These are phyloP conservation scores for Leptographium galeiforme DNA, from an alignment of 2,329 filamentous ascomycete genomes.

Conservation along the genomic window DNA sequence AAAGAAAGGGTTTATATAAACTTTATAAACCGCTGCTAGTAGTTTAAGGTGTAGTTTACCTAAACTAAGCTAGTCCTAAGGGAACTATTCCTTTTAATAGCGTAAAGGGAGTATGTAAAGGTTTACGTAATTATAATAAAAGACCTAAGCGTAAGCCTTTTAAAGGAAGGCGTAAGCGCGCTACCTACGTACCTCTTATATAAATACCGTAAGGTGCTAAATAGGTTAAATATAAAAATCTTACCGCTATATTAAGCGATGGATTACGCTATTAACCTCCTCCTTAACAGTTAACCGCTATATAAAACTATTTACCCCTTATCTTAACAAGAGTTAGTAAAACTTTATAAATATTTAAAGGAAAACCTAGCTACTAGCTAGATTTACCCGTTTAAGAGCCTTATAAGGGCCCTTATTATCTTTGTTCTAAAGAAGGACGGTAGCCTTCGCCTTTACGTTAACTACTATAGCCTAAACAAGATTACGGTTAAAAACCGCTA, in stretches of 20 bases:
- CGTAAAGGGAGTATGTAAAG: too few relatives aligned
- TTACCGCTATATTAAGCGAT: not conserved
- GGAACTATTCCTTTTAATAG: too few relatives aligned
- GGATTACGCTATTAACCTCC: not conserved
- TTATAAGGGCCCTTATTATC: slow-evolving; percentile 1
- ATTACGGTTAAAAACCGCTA: not conserved
- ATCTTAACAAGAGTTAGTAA: not conserved
- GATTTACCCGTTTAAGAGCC: not conserved
- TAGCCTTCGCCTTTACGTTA: not conserved
- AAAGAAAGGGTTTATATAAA: too few relatives aligned
- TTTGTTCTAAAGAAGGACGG: slow-evolving; percentile 1
- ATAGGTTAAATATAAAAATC: not conserved
- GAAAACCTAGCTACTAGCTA: not conserved
- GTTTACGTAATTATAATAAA: too few relatives aligned
- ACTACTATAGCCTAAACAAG: not conserved
- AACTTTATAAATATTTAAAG: not conserved
- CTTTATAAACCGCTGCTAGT: too few relatives aligned
- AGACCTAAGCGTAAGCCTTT: not conserved
- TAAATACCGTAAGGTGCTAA: not conserved
- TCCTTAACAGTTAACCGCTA: not conserved
- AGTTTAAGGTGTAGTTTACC: too few relatives aligned
- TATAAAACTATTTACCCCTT: not conserved
- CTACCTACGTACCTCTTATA: not conserved
- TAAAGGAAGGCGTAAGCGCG: not conserved
- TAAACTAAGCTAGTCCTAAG: too few relatives aligned